Evolutionary conservation across 2,329 filamentous ascomycete species (phyloP), one percentile per base, ranked within the genome.

Genomic region (Diplodia seriata): DNA sequence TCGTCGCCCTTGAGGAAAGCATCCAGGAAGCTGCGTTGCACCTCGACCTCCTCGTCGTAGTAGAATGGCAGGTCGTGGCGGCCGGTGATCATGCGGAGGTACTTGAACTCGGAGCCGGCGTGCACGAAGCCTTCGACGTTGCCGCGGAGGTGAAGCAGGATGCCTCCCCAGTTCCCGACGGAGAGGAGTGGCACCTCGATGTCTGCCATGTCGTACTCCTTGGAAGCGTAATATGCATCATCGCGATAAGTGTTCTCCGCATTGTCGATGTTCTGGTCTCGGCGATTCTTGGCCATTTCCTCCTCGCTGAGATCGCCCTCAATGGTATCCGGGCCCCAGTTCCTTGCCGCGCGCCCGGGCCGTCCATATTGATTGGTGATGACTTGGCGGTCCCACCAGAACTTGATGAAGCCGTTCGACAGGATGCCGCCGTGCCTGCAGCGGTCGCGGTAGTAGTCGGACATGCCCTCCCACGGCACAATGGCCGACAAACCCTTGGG

Each of bases 31-130:
- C 85, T 87, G 56, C 81, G 83, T 73, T 92, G 90, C 0, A 92
- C 72, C 69, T 90, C 87, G 0, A 90, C 89, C 70, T 91, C 87
- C 57, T 91, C 87, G 1, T 84, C 76, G 74, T 91, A 91, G 78
- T 91, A 92, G 75, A 92, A 91, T 0, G 90, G 90, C 1, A 92
- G 80, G 72, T 92, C 90, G 70, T 92, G 90, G 0, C 90, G 84
- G 1, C 90, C 90, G 0, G 86, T 88, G 73, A 91, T 89, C 74
- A 91, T 87, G 7, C 89, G 85, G 0, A 92, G 81, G 71, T 89
- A 92, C 75, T 92, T 92, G 69, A 88, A 80, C 68, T 87, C 81
- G 0, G 89, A 91, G 0, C 88, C 87, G 0, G 89, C 89, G 57
- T 87, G 82, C 1, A 80, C 79, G 68, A 85, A 92, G 0, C 89